Base-by-base conservation (phyloP, 106 monocot species). In the Gastrodia elata region DNA sequence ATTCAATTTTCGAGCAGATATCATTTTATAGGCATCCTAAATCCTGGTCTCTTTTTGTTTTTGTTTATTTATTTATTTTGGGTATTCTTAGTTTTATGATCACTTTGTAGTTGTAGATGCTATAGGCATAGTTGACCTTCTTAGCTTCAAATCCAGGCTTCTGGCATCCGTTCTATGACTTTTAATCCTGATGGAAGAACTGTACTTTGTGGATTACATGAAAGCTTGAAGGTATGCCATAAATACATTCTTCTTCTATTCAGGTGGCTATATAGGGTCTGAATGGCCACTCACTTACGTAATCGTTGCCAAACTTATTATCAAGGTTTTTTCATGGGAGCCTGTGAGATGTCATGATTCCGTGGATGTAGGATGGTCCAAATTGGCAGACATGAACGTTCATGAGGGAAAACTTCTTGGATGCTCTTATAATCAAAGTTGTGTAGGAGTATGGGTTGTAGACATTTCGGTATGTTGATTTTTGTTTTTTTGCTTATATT, bases 301-400 rank as follows among this genome's bases (percentile, higher is more conserved):
- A 55, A 44, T 43, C 41, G 26, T 37, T 28, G 71, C 75, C 6
- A 64, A 35, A 20, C 10, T 68, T 64, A 38, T 65, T 71, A 11
- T 68, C 16, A 48, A 97, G 97, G 84, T 92, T 72, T 83, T 88
- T 74, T 97, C 97, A 41, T 97, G 97, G 97, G 97, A 97, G 69
- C 97, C 97, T 83, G 73, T 97, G 68, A 83, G 82, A 86, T 86
- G 89, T 61, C 86, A 90, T 77, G 97, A 97, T 78, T 30, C 97
- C 56, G 88, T 97, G 76, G 97, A 97, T 78, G 97, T 97, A 25
- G 97, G 97, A 49, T 97, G 97, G 97, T 97, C 97, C 30, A 92
- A 82, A 82, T 76, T 97, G 49, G 86, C 88, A 72, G 97, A 97
- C 84, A 64, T 97, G 36, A 97, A 97, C 39, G 81, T 93, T 64